These are phyloP conservation scores for Tetrastigma voinierianum DNA, from an alignment of 164 flowering plant species.

Conservation along the genomic window DNA sequence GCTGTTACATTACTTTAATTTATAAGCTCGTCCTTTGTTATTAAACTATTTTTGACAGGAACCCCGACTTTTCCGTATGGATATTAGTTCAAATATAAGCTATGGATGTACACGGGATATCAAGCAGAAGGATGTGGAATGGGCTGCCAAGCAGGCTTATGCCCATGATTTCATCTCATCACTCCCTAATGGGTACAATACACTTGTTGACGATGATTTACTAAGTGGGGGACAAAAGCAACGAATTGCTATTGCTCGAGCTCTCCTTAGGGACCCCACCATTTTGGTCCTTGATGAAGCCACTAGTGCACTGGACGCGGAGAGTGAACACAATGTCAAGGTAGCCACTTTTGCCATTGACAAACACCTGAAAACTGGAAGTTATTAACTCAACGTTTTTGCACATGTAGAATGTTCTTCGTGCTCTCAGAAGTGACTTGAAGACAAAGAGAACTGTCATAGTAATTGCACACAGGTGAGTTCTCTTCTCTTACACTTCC, in stretches of 20 bases:
- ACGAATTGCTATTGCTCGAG: conserved; percentile 93
- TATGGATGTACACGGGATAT: conserved; percentile 77
- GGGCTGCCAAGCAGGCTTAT: conserved; percentile 91
- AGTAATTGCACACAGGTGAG: conserved; percentile 87
- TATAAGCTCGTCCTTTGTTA: neutral
- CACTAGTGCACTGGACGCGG: conserved; percentile 94
- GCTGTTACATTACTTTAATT: neutral
- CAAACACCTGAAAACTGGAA: neutral
- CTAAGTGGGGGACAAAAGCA: conserved; percentile 99
- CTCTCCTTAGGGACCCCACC: conserved; percentile 79
- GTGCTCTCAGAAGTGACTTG: conserved; percentile 53
- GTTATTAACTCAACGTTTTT: neutral
- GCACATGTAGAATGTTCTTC: conserved; percentile 67
- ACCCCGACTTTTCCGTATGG: conserved; percentile 86
- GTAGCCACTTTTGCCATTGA: conserved; percentile 25
- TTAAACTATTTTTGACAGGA: conserved; percentile 44
- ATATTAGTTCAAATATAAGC: conserved; percentile 75
- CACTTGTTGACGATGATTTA: conserved; percentile 87
- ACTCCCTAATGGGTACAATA: conserved; percentile 83
- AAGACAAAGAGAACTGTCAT: conserved; percentile 66
- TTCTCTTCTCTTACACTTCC: neutral
- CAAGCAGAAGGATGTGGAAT: conserved; percentile 71
- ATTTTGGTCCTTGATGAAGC: conserved; percentile 96
- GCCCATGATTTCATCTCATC: conserved; percentile 83
- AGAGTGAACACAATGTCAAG: conserved; percentile 89